Base-by-base conservation (phyloP, 2,329 filamentous ascomycete genomes). In the Diaporthe nobilis region DNA sequence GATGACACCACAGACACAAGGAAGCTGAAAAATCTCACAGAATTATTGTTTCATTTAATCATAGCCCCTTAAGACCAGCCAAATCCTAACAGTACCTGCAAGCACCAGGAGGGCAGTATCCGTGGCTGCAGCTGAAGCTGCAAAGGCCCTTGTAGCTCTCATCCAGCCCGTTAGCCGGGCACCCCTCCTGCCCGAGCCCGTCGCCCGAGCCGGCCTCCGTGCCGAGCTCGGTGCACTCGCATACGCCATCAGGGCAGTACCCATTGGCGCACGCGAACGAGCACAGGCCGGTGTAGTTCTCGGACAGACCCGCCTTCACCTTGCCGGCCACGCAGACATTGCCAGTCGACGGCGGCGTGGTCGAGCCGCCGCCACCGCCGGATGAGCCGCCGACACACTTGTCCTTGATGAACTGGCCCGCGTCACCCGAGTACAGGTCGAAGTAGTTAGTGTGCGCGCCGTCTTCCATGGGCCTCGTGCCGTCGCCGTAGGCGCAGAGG, bases 381-480 rank as follows among this genome's bases (percentile, higher is more conserved):
- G 44, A 61, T 15, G 71, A 73, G 10, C 55, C 44, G 20, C 31
- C 71, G 42, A 17, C 53, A 39, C 44, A 61, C 31, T 61, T 61
- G 12, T 65, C 71, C 15, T 72, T n/a, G 53, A 68, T 65, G 44
- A 63, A 74, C 20, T 25, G 2, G 34, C 60, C 60, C 7, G 72
- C 72, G 6, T 68, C 72, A 5, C 39, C 72, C 4, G 55, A 53
- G 61, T 65, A 70, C 10, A 74, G 47, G 10, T 74, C 25, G 22
- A 74, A 73, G 60, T 73, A 73, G 72, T 73, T 73, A 47, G 60
- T 65, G 39, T 73, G 72, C 13, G 55, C 37, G 20, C 53, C 25
- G 9, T 42, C 49, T 8, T 55, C 60, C 53, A 49, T 49, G 37
- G 55, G 20, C 28, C 71, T 34, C 31, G 71, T 63, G 20, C 71